Evolutionary conservation across 208 protist species (phyloP).

Genomic region (Leishmania lainsoni): DNA sequence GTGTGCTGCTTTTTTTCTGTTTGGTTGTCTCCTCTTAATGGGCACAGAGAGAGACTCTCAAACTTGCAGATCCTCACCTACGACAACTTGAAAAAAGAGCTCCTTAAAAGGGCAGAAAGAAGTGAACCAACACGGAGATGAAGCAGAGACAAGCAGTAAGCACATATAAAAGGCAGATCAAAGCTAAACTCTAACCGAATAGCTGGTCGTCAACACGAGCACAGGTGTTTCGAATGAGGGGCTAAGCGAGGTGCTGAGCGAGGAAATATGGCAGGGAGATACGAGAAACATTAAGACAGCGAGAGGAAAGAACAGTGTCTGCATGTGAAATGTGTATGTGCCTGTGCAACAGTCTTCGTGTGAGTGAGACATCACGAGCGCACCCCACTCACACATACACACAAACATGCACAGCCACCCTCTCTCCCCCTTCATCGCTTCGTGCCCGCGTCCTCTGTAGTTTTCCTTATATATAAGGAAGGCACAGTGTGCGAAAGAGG

Average conservation of each 20-base stretch:
- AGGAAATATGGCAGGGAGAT: neutral
- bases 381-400: neutral
- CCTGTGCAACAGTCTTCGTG: neutral
- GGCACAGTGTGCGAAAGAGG: neutral
- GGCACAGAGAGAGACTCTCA: neutral
- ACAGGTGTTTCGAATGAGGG: neutral
- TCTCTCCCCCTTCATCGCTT: neutral
- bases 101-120: neutral
- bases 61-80: neutral
- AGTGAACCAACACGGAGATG: neutral
- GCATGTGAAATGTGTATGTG: neutral
- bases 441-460: neutral
- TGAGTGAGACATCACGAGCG: neutral
- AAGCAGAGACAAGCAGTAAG: neutral
- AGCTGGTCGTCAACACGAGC: neutral
- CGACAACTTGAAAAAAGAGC: neutral
- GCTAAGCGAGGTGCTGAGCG: neutral
- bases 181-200: neutral
- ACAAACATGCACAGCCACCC: too few species aligned
- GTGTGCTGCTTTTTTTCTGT: neutral
- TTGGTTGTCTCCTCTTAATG: neutral
- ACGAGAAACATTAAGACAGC: neutral
- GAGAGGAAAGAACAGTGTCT: neutral
- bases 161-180: neutral
- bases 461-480: neutral